phyloP scores from a whole-genome alignment of 129 eudicot genomes.

The Calendula officinalis region DNA sequence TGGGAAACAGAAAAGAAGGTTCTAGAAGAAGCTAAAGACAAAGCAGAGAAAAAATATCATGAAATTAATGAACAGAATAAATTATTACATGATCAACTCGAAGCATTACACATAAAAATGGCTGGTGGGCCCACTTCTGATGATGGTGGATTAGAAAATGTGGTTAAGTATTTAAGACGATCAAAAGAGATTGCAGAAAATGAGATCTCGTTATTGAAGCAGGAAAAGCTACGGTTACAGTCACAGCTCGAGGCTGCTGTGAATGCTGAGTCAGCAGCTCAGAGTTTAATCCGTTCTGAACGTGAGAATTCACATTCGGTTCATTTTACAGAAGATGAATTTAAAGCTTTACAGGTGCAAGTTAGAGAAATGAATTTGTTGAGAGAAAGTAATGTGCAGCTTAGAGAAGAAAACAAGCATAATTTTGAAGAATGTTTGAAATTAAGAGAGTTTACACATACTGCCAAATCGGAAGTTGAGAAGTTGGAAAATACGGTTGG shows the following conservation, averaged over 20 bases:
- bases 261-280: conserved; percentile 73
- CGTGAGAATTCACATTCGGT: conserved; percentile 58
- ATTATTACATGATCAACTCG: conserved; percentile 70
- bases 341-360: conserved; percentile 81
- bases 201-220: conserved; percentile 83
- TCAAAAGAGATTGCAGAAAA: conserved; percentile 94
- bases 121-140: conserved; percentile 44
- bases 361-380: conserved; percentile 83
- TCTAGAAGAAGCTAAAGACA: conserved; percentile 52
- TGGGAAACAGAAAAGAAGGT: conserved; percentile 69
- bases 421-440: conserved; percentile 92
- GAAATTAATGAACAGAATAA: conserved; percentile 85
- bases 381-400: conserved; percentile 89
- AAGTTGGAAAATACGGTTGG: conserved; percentile 45
- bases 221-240: conserved; percentile 85
- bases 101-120: conserved; percentile 79
- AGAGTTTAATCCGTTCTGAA: conserved; percentile 60
- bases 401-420: conserved; percentile 80
- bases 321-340: conserved; percentile 76
- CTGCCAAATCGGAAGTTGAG: conserved; percentile 45
- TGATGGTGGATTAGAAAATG: conserved; percentile 77
- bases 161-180: conserved; percentile 85
- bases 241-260: conserved; percentile 85
- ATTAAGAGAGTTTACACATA: conserved; percentile 59
- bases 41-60: conserved; percentile 60